Evolutionary conservation across 2,329 filamentous ascomycete species (phyloP), one percentile per base, ranked within the genome.

Genomic region (Metarhizium anisopliae): DNA sequence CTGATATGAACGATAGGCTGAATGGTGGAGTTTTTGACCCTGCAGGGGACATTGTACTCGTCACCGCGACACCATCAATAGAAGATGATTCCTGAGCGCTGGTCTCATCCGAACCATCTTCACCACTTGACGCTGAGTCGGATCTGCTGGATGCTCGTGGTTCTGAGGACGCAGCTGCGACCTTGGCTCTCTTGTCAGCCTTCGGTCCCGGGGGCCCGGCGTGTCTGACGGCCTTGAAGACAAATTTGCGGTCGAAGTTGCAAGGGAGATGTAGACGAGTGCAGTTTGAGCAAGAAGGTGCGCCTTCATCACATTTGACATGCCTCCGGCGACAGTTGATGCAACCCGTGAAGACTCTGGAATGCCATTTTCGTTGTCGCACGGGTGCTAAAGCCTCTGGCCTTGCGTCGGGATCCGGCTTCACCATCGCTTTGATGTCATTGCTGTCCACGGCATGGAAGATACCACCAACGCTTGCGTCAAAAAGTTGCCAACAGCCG

Each of bases 281-380:
- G 40, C 71, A 73, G 55, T 72, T 72, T 50, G 66, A 65, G 60
- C 71, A 73, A 2, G 63, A 64, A 1, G 71, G 59, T 66, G 69
- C 52, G 67, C 56, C 54, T 52, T 61, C 56, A 45, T 61, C 59
- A 53, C 60, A 60, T 51, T 61, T 60, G 53, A 61, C 70, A 63
- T 73, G 70, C 30, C 71, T 68, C 38, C 68, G 65, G 51, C 70
- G 68, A 58, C 71, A 73, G 54, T 69, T 72, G 38, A 68, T 68
- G 55, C 71, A 73, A 10, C 71, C 70, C 1, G 70, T 73, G 54
- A 73, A 73, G 8, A 70, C 70, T 36, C 70, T 69, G 50, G 71
- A 70, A 60, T 72, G 70, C 70, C 70, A 73, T 62, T 53, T 56
- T 25, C 59, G 56, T 38, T 60, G 60, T 13, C 60, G 59, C 50